Evolutionary conservation across 1,139 yeast genomes (phyloP).

Genomic region (Martiniozyma asiatica): DNA sequence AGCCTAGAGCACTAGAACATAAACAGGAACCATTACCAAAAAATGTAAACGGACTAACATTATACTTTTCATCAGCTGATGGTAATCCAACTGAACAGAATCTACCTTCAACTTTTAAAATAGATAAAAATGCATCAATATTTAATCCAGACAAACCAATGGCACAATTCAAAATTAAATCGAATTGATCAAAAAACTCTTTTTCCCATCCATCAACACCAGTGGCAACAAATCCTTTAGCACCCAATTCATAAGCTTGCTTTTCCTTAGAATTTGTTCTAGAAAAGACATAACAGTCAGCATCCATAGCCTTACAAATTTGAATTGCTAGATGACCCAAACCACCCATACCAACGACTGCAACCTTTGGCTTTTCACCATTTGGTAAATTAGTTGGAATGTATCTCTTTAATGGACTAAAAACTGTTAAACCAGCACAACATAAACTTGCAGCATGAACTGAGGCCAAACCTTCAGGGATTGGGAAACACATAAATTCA

Average conservation of each 20-base stretch:
- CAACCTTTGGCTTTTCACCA: constrained; percentile 24
- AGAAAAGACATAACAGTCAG: constrained; percentile 42
- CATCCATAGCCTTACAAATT: constrained; percentile 43
- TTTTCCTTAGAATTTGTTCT: constrained; percentile 34
- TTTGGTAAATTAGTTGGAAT: constrained; percentile 45
- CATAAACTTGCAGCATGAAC: constrained; percentile 44
- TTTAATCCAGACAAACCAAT: constrained; percentile 32
- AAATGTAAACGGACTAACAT: constrained; percentile 33
- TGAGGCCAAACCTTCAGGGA: constrained; percentile 38
- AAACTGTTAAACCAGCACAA: constrained; percentile 54
- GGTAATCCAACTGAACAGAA: constrained; percentile 49
- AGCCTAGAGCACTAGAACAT: constrained; percentile 23
- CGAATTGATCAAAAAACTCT: constrained; percentile 26
- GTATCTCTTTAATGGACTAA: constrained; percentile 38
- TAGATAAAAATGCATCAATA: constrained; percentile 26
- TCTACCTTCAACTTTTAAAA: constrained; percentile 34
- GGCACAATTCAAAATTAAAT: constrained; percentile 42
- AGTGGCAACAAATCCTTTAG: constrained; percentile 37
- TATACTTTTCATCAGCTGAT: constrained; percentile 28
- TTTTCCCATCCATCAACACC: constrained; percentile 30
- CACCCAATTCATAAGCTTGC: constrained; percentile 38
- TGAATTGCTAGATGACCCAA: constrained; percentile 43
- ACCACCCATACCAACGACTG: constrained; percentile 42
- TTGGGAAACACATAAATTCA: constrained; percentile 35
- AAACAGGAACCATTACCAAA: constrained; percentile 32